These are phyloP conservation scores for Stellera chamaejasme DNA, from an alignment of 345 rosid species.

Conservation along the genomic window DNA sequence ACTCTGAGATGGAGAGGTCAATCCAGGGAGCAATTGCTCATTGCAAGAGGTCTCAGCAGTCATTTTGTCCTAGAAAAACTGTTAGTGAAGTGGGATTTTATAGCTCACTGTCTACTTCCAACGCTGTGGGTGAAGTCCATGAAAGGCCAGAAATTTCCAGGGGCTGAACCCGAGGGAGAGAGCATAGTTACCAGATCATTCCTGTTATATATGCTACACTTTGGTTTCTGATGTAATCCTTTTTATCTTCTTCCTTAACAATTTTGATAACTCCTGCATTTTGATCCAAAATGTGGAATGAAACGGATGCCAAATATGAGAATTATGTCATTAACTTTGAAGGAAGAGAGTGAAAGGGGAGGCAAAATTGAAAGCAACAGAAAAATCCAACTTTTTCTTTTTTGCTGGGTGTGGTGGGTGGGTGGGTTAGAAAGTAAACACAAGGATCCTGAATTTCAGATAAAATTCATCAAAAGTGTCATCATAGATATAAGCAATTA, in stretches of 20 bases:
- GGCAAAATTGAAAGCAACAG: too few relatives aligned
- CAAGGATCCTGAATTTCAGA: slow-evolving; percentile 29
- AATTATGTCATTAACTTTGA: too few relatives aligned
- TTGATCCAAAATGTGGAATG: slow-evolving; percentile 1
- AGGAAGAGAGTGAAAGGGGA: too few relatives aligned
- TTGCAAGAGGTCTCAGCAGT: slow-evolving; percentile 71
- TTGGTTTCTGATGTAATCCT: slow-evolving; percentile 13
- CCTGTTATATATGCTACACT: too few relatives aligned
- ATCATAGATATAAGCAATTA: not conserved
- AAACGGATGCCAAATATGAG: not conserved
- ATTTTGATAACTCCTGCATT: slow-evolving; percentile 8
- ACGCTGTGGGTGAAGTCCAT: slow-evolving; percentile 39
- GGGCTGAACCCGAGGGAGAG: slow-evolving; percentile 26
- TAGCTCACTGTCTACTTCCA: slow-evolving; percentile 42
- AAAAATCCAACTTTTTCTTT: too few relatives aligned
- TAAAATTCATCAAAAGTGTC: slow-evolving; percentile 8
- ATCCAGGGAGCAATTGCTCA: slow-evolving; percentile 91
- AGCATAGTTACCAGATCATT: not conserved
- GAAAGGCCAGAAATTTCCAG: slow-evolving; percentile 46
- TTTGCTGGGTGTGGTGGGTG: too few relatives aligned
- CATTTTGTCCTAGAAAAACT: slow-evolving; percentile 32
- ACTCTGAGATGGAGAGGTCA: slow-evolving; percentile 59
- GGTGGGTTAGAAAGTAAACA: slow-evolving; percentile 2
- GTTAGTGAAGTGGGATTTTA: slow-evolving; percentile 43
- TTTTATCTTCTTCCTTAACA: not conserved